These are phyloP conservation scores for Fusarium buharicum DNA, from an alignment of 2,329 filamentous ascomycete species.

Conservation along the genomic window DNA sequence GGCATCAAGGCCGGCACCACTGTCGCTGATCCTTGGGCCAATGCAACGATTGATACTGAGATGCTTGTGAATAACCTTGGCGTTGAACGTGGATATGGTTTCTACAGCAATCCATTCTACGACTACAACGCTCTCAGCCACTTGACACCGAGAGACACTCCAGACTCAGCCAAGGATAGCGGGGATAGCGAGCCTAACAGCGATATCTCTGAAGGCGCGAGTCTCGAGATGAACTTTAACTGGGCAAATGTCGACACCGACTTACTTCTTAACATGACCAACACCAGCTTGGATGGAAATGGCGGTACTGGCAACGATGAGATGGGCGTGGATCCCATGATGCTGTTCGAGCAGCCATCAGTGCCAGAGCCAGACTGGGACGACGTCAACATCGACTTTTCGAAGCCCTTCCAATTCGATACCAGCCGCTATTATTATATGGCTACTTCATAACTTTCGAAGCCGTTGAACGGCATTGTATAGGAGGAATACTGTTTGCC, in stretches of 20 bases:
- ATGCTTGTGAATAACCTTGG: conserved; percentile 50
- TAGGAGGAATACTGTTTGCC: conserved; percentile 1
- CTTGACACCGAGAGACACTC: conserved; percentile 71
- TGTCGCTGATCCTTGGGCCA: conserved; percentile 51
- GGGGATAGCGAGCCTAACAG: conserved; percentile 69
- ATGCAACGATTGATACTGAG: conserved; percentile 63
- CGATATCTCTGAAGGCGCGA: conserved; percentile 66
- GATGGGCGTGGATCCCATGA: conserved; percentile 41
- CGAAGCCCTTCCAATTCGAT: conserved; percentile 65
- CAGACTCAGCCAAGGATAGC: conserved; percentile 71
- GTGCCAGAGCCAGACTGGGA: conserved; percentile 57
- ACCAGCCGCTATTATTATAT: conserved; percentile 52
- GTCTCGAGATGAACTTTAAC: conserved; percentile 63
- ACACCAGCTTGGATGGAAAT: conserved; percentile 41
- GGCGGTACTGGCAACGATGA: conserved; percentile 1
- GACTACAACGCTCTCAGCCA: conserved; percentile 64
- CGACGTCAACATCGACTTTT: conserved; percentile 61
- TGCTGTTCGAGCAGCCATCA: conserved; percentile 42
- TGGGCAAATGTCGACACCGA: conserved; percentile 62
- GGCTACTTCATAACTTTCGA: conserved; percentile 39
- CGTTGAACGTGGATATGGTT: conserved; percentile 47
- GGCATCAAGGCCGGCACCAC: conserved; percentile 45
- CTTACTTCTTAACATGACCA: conserved; percentile 56
- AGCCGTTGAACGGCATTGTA: conserved; percentile 11
- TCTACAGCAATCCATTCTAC: conserved; percentile 47